These are phyloP conservation scores for Raphanus sativus DNA, from an alignment of 345 rosid species.

Conservation along the genomic window DNA sequence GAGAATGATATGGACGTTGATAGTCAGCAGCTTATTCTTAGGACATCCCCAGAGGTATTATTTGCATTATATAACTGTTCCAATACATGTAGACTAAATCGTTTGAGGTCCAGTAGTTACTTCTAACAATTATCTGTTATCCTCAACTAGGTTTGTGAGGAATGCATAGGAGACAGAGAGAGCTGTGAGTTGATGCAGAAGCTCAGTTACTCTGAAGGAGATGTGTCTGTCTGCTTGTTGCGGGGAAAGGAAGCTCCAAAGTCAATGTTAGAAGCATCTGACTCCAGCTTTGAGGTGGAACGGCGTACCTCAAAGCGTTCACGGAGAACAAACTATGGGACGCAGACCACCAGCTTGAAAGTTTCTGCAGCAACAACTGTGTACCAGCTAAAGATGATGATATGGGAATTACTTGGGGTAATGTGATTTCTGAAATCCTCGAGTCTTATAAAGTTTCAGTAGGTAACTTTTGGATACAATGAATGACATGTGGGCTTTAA, in stretches of 20 bases:
- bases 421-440: not conserved
- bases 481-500: not conserved
- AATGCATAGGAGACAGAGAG: conserved; percentile 92
- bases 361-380: conserved; percentile 85
- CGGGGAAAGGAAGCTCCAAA: conserved; percentile 94
- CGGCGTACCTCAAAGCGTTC: conserved; percentile 85
- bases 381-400: conserved; percentile 96
- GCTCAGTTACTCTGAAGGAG: conserved; percentile 72
- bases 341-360: conserved; percentile 64
- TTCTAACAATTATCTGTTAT: not conserved
- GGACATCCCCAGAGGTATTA: conserved; percentile 79
- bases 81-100: not conserved
- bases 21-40: conserved; percentile 48
- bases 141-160: conserved; percentile 69
- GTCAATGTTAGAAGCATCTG: conserved; percentile 78
- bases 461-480: not conserved
- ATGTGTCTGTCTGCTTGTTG: conserved; percentile 69
- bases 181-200: conserved; percentile 84
- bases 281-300: conserved; percentile 62
- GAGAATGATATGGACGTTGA: conserved; percentile 61
- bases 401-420: conserved; percentile 99
- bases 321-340: conserved; percentile 72
- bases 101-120: not conserved
- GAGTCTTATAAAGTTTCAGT: not conserved
- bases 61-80: conserved; percentile 16